phyloP scores from a whole-genome alignment of 176 grass and related monocot genomes.

The Rhipidocladum racemiflorum region DNA sequence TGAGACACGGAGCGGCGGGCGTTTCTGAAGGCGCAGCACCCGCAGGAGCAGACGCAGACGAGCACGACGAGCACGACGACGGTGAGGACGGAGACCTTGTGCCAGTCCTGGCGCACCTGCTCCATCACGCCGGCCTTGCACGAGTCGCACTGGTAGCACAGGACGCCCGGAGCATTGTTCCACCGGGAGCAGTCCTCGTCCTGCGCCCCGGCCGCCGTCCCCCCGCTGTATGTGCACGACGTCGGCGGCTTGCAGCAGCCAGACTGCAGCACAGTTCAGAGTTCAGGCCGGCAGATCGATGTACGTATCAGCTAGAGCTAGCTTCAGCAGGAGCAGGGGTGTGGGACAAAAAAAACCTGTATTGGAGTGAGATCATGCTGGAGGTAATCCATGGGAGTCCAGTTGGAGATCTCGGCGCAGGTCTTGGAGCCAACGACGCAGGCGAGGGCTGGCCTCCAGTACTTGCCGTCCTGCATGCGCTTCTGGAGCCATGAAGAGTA shows the following conservation, averaged over 20 bases:
- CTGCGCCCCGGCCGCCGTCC: conserved; percentile 53
- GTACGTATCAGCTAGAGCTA: neutral
- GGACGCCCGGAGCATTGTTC: conserved; percentile 75
- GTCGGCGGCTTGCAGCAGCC: conserved; percentile 98
- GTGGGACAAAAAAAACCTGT: no score
- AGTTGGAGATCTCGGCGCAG: conserved; percentile 64
- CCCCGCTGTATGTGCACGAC: conserved; percentile 72
- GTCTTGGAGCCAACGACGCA: conserved; percentile 79
- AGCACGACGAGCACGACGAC: conserved; percentile 65
- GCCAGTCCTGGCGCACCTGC: conserved; percentile 85
- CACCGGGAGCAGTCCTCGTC: conserved; percentile 85
- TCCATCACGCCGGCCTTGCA: conserved; percentile 96
- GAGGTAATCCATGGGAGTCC: conserved; percentile 87
- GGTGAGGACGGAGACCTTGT: conserved; percentile 76
- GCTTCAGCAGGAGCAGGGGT: neutral
- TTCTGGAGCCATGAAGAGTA: conserved; percentile 77
- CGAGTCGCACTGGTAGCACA: conserved; percentile 84
- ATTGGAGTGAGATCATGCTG: conserved; percentile 77
- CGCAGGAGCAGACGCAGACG: conserved; percentile 63
- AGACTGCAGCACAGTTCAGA: conserved; percentile 48
- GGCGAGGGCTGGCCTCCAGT: conserved; percentile 71
- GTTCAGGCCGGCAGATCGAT: neutral
- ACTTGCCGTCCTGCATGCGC: conserved; percentile 46
- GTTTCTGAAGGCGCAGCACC: conserved; percentile 86
- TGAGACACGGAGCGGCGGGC: conserved; percentile 50